Evolutionary conservation across 805 yeast genomes (phyloP).

Genomic region (Metschnikowia drakensbergensis): DNA sequence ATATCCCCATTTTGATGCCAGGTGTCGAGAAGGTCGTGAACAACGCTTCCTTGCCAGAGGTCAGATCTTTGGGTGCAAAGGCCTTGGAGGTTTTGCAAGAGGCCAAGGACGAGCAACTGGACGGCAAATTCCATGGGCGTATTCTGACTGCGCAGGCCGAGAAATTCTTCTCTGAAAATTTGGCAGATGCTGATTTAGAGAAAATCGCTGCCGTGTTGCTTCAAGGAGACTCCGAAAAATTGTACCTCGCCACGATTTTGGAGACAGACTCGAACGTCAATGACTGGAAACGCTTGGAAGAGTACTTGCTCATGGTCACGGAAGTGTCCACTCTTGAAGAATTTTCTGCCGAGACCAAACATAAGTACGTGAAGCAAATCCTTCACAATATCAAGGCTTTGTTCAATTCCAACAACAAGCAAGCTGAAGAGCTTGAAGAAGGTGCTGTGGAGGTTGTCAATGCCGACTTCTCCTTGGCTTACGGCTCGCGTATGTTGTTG

Average conservation of each 20-base stretch:
- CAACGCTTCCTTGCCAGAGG: conserved; percentile 94
- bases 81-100: conserved; percentile 79
- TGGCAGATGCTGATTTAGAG: conserved; percentile 12
- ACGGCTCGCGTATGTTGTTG: conserved; percentile 94
- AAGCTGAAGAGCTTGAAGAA: conserved; percentile 54
- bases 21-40: conserved; percentile 84
- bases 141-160: conserved; percentile 53
- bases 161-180: conserved; percentile 32
- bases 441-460: conserved; percentile 92
- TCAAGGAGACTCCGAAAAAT: conserved; percentile 28
- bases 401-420: conserved; percentile 44
- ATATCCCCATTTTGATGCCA: conserved; percentile 84
- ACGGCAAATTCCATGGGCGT: conserved; percentile 76
- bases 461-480: conserved; percentile 92
- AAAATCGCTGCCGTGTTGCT: conserved; percentile 28
- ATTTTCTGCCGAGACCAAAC: conserved; percentile 18
- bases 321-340: conserved; percentile 17
- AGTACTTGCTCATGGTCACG: conserved; percentile 43
- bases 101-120: conserved; percentile 66
- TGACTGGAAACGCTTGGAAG: conserved; percentile 48
- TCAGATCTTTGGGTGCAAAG: conserved; percentile 85
- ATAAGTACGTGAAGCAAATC: conserved; percentile 40
- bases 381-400: conserved; percentile 48
- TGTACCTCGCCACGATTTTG: conserved; percentile 45
- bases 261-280: conserved; percentile 42